phyloP scores from a whole-genome alignment of 768 basidiomycete species.

The Phylloporus rhodoxanthus region DNA sequence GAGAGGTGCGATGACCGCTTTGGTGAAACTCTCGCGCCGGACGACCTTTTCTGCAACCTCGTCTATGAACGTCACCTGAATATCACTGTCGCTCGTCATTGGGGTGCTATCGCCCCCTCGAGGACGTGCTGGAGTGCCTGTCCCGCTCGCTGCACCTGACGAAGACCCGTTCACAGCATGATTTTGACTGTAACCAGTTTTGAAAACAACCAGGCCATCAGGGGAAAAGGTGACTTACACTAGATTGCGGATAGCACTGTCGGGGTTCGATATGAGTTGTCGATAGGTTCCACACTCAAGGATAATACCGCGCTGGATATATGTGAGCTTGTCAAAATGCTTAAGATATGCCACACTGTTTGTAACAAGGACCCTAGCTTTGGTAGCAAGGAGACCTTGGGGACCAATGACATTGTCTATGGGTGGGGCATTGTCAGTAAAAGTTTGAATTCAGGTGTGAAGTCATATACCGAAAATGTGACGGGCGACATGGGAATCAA shows the following conservation, averaged over 20 bases:
- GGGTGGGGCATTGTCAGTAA: no score
- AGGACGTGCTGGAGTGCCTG: slow-evolving; percentile 42
- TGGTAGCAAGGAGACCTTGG: no score
- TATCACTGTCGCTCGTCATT: slow-evolving; percentile 15
- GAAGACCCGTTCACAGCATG: slow-evolving; percentile 40
- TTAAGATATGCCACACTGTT: no score
- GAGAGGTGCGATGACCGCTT: slow-evolving; percentile 44
- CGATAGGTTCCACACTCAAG: no score
- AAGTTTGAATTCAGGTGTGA: no score
- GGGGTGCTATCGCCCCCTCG: slow-evolving; percentile 23
- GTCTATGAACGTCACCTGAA: slow-evolving; percentile 18
- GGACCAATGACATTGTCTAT: no score
- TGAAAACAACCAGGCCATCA: neutral
- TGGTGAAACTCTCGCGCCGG: slow-evolving; percentile 52
- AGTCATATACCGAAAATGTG: no score
- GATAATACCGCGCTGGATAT: no score
- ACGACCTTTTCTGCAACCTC: slow-evolving; percentile 50
- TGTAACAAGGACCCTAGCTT: no score
- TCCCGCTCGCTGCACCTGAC: slow-evolving; percentile 38
- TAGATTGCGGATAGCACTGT: slow-evolving; percentile 64
- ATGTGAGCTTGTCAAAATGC: no score
- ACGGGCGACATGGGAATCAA: slow-evolving; percentile 30
- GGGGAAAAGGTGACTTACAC: slow-evolving; percentile 46
- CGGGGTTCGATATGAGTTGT: no score
- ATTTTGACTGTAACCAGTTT: slow-evolving; percentile 31